Evolutionary conservation across 345 rosid species (phyloP), one percentile per base, ranked within the genome.

Genomic region (Syzygium aromaticum): DNA sequence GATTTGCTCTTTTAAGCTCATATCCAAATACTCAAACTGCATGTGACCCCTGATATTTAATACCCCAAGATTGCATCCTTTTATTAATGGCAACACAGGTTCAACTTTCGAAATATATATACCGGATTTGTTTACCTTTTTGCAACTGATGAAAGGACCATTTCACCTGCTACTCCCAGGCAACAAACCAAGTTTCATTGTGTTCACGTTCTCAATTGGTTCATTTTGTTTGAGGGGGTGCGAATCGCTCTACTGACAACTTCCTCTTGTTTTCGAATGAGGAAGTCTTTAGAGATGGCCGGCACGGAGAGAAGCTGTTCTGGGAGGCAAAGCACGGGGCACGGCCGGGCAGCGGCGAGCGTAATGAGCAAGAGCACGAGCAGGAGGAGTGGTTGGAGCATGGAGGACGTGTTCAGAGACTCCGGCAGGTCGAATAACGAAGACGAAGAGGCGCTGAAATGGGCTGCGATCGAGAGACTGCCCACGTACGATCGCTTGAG

Each of bases 401-500:
- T 95, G 90, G 99, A 95, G 15, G 98, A 95, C 19, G 91, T 93
- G 11, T 94, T 95, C 88, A 88, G 93, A 13, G 86, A 90, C n/a
- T 92, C 93, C 28, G 86, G 91, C 67, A 92, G 92, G 73, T 89
- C 89, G 4, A 90, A 89, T 6, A 94, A 92, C 54, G 98, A 94
- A 80, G 99, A 97, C 51, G 98, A 97, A 89, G 99, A 97, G 87
- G 98, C 98, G 30, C 94, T 97, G 13, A 97, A 92, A 92, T 97
- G 99, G 99, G 99, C 98, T 11, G 98, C 99, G 43, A 95, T 97
- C 56, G 99, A 97, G 93, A 95, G 92, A 67, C 86, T 97, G 52
- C 99, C 99, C 9, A 97, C 99, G 0, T 97, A 95, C 88, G 95
- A 91, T 85, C 93, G 99, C 43, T 85, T 97, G 33, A 92, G 98